A percentile compares a stretch with the other conserved stretches of the same genome.
Evolutionary conservation across 2,329 filamentous ascomycete genomes (phyloP).

Genomic region (Calonectria montana): DNA sequence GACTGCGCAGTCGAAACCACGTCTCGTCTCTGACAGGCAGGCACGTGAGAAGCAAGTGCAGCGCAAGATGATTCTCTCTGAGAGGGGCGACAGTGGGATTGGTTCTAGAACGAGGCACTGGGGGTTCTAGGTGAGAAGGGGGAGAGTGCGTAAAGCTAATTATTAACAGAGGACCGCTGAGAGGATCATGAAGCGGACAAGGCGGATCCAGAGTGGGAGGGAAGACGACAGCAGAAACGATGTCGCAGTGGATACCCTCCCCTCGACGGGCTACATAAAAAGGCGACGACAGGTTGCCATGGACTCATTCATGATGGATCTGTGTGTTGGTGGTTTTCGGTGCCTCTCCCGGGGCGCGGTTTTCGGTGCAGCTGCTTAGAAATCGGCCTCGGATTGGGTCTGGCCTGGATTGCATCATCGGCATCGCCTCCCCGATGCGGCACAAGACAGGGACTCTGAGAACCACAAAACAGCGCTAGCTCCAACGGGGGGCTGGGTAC

Average conservation of each 20-base stretch:
- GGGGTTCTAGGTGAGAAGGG: not conserved
- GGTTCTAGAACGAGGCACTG: not conserved
- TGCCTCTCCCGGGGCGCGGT: not conserved
- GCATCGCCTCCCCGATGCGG: conserved; percentile 33
- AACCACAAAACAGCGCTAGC: conserved; percentile 30
- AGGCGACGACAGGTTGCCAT: not conserved
- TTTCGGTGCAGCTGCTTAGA: conserved; percentile 37
- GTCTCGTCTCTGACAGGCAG: too few relatives aligned
- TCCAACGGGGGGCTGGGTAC: conserved; percentile 24
- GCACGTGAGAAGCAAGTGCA: not conserved
- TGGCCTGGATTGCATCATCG: conserved; percentile 40
- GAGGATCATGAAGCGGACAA: conserved; percentile 27
- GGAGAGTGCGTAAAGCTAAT: conserved; percentile 18
- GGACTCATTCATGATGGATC: not conserved
- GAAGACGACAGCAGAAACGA: conserved; percentile 11
- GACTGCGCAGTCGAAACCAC: not conserved
- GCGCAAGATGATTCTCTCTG: not conserved
- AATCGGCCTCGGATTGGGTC: conserved; percentile 40
- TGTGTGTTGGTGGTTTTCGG: conserved; percentile 5
- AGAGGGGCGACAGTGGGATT: not conserved
- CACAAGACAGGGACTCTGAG: conserved; percentile 9
- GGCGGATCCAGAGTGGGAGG: conserved; percentile 23
- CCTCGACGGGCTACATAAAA: not conserved
- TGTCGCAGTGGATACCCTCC: conserved; percentile 4
- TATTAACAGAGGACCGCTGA: conserved; percentile 26